Base-by-base conservation (phyloP, 352 stramenopile species). In the Globisporangium parvum region DNA sequence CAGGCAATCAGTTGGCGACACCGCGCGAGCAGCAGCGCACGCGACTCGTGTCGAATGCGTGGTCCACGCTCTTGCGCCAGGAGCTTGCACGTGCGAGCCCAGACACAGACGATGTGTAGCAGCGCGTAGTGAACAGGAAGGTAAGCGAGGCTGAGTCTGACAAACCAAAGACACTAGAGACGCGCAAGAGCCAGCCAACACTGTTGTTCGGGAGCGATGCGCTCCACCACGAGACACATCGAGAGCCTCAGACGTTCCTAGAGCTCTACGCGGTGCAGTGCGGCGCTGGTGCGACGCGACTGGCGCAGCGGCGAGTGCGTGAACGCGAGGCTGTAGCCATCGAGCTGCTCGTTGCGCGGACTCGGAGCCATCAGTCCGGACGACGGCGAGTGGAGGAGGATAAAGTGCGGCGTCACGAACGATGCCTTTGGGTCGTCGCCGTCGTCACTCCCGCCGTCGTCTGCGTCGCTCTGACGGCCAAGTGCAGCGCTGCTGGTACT, bases 51-150 rank as follows among this genome's bases (percentile, higher is more conserved):
- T 66, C 64, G 17, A 71, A 70, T 23, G 62, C 66, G 0, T 83
- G 73, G 73, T 67, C 73, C 10, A 73, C 71, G 4, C 51, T 79
- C 15, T 47, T 83, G 10, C 71, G 71, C 11, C 52, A 67, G 39
- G 61, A 71, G 35, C 52, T 69, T 24, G 37, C 31, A n/a, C 39
- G 57, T 5, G 21, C 20, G 15, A 15, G 21, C 10, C 9, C 35
- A 18, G 8, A 21, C 15, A 2, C 20, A 17, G 17, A 52, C 3
- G 31, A 31, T 39, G 14, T 42, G 15, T 31, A 54, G 26, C 20
- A 51, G 33, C 11, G 53, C 4, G 28, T 33, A 3, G 9, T 10
- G 9, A 8, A 8, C 28, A 8, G 9, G 28, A 33, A 8, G 9
- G 3, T 8, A 33, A 33, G 28, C 4, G 28, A 33, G 28, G n/a